These are phyloP conservation scores for Talaromyces marneffei DNA, from an alignment of 2,329 filamentous ascomycete species.

Conservation along the genomic window DNA sequence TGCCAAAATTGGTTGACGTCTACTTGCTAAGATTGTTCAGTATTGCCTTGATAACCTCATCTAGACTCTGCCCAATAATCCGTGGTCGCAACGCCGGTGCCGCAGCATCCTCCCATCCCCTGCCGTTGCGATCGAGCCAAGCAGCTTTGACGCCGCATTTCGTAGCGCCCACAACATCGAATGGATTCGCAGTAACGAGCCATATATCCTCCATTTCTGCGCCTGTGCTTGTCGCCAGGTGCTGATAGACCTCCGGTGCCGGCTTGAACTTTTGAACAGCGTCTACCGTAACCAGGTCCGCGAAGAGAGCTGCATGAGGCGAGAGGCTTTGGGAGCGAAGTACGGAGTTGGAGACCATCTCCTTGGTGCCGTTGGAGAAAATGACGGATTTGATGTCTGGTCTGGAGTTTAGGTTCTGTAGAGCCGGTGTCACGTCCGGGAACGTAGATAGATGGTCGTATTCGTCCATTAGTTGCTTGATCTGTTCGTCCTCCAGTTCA, in stretches of 20 bases:
- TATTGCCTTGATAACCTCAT: constrained; percentile 42
- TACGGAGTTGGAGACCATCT: constrained; percentile 59
- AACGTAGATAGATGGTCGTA: constrained; percentile 63
- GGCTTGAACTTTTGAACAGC: constrained; percentile 60
- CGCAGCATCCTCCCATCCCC: constrained; percentile 61
- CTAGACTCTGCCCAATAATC: constrained; percentile 50
- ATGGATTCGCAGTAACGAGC: constrained; percentile 67
- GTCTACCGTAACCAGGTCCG: constrained; percentile 58
- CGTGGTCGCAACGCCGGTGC: constrained; percentile 49
- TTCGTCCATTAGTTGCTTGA: constrained; percentile 52
- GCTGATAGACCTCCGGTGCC: constrained; percentile 54
- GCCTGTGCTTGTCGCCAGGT: constrained; percentile 50
- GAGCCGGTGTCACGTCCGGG: constrained; percentile 54
- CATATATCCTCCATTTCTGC: constrained; percentile 52
- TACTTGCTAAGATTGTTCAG: background rate
- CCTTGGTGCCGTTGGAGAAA: constrained; percentile 64
- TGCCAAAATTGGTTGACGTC: background rate
- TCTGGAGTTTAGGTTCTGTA: constrained; percentile 44
- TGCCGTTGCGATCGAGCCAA: constrained; percentile 60
- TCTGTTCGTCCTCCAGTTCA: constrained; percentile 40
- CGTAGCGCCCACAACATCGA: constrained; percentile 63
- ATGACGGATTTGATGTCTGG: constrained; percentile 50
- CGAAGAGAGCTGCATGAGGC: constrained; percentile 45
- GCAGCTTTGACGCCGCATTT: constrained; percentile 56
- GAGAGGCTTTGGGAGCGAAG: constrained; percentile 52